phyloP scores from a whole-genome alignment of 495 filamentous ascomycete genomes.

The Corynascus novoguineensis region DNA sequence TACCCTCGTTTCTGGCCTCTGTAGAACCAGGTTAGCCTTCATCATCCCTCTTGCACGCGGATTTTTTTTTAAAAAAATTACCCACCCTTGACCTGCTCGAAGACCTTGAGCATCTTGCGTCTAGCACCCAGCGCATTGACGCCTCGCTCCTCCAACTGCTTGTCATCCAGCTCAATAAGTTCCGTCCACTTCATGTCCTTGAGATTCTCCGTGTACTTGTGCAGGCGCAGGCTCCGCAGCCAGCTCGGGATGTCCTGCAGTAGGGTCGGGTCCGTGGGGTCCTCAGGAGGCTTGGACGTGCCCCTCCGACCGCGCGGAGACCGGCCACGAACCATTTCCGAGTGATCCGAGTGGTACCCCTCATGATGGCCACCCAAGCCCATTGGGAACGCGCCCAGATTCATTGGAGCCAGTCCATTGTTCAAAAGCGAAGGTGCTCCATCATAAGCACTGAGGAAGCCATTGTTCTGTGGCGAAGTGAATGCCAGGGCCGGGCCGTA shows the following conservation, averaged over 20 bases:
- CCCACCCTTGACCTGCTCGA: constrained; percentile 83
- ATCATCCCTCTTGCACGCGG: not conserved
- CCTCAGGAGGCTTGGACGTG: constrained; percentile 95
- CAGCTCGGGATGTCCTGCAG: constrained; percentile 94
- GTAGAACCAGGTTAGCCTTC: constrained; percentile 16
- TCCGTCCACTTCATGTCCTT: constrained; percentile 98
- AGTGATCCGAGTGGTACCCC: constrained; percentile 93
- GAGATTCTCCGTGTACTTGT: constrained; percentile 98
- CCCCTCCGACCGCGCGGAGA: constrained; percentile 90
- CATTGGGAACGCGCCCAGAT: constrained; percentile 60
- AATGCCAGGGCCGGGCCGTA: constrained; percentile 65
- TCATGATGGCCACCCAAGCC: constrained; percentile 59
- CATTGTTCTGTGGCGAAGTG: constrained; percentile 89
- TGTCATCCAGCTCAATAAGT: constrained; percentile 84
- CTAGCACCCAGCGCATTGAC: constrained; percentile 93
- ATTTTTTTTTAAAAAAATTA: not conserved
- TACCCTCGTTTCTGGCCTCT: constrained; percentile 41
- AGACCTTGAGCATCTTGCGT: constrained; percentile 98
- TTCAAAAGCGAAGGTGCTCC: constrained; percentile 65
- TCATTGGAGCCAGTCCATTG: constrained; percentile 65
- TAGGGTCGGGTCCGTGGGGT: constrained; percentile 85
- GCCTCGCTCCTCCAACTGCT: constrained; percentile 84
- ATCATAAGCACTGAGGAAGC: constrained; percentile 87
- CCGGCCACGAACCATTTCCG: constrained; percentile 80
- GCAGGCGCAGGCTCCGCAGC: constrained; percentile 88